Base-by-base conservation (phyloP, 768 basidiomycete species). In the Suillus decipiens region DNA sequence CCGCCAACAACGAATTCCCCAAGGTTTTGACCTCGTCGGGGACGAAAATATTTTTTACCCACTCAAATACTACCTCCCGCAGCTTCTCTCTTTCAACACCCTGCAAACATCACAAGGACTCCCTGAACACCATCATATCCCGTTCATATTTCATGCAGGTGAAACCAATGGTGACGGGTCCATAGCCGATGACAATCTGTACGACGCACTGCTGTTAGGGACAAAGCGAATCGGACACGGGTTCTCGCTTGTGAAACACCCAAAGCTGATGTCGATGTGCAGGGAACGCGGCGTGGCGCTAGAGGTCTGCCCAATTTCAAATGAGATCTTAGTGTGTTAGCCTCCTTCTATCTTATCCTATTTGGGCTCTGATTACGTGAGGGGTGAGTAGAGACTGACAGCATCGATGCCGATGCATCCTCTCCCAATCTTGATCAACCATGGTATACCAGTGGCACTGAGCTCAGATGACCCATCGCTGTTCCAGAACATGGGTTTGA, bases 161-260 rank as follows among this genome's bases (percentile, higher is more conserved):
- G 91, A 93, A 75, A 93, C 91, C 0, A 80, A 89, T 24, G 89
- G 89, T 5, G 92, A 93, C 70, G 92, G 92, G 7, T 85, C 84
- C 4, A 75, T 79, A 22, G 86, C 87, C 22, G 91, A 93, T 63
- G 73, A 81, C 57, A 93, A 93, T 69, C 73, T 93, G 34, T 92
- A 89, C 66, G 92, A 93, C 70, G 90, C 91, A 7, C 85, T 93
- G 58, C 76, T 92, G 43, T 78, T 93, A 8, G 90, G 88, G 14
- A 90, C 91, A 10, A 91, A 86, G 70, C 84, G 90, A 24, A 93
- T 93, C 61, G 92, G 92, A 0, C 92, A 94, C 75, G 92, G 89
- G 7, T 92, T 86, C 71, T 91, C 90, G 8, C 75, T 93, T n/a
- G 80, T 83, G 39, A 92, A 90, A 69, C 91, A 93, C 70, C 90